Evolutionary conservation across 2,329 filamentous ascomycete genomes (phyloP), one percentile per base, ranked within the genome.

Genomic region (Aspergillus niger): DNA sequence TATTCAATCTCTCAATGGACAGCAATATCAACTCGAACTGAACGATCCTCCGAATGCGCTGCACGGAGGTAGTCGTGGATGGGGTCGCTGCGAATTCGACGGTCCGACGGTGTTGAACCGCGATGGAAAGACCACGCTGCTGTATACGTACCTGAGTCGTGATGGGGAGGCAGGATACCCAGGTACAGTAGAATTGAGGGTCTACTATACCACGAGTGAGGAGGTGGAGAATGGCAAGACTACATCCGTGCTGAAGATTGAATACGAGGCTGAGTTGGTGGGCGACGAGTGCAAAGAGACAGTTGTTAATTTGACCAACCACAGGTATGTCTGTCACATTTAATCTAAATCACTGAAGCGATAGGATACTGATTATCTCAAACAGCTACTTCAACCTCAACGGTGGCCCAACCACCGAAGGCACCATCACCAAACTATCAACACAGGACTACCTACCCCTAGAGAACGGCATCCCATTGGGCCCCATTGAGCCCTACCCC

Each of bases 111-210:
- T 85, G 2, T 80, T 89, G 30, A 74, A 74, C 57, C 73, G 74
- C 20, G 65, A 86, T 61, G 89, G 86, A 28, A 88, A 85, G 62
- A 86, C 91, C 78, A 87, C 83, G 56, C 82, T 91, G 51, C 78
- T 84, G 67, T 92, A 91, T 74, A 84, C 80, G 20, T 83, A 86
- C 63, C 66, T 83, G 53, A 95, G 91, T 77, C 81, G 84, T 67
- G 89, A 98, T 71, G 91, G 91, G 5, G 94, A 98, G 62, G 90
- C 97, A 76, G 91, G 91, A 0, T 98, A 91, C 75, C 95, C 95
- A 0, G 95, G 95, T 1, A 90, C 90, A 0, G 88, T 98, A 2
- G 86, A 93, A 72, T 84, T 88, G 58, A 87, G 82, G 61, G 87
- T 96, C 30, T 88, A 87, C 76, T 99, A 98, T 76, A 91, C 88